Base-by-base conservation (phyloP, 2,329 filamentous ascomycete genomes). In the Xylaria polymorpha region DNA sequence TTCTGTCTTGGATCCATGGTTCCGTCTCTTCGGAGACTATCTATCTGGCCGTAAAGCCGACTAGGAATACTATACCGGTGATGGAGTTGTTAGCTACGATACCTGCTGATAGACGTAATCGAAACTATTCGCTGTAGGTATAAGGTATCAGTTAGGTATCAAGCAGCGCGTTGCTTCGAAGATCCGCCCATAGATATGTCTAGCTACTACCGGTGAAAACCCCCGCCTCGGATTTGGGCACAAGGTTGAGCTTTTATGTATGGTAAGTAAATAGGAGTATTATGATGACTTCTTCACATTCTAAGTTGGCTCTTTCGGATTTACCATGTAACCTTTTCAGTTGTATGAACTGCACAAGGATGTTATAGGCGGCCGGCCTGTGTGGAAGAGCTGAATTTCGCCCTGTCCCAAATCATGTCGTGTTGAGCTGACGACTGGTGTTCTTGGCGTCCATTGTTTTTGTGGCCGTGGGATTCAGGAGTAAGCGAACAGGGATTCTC, bases 391-490 rank as follows among this genome's bases (percentile, higher is more conserved):
- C 67, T 69, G 67, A 66, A 66, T 58, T 53, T 57, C 67, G 63
- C 63, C 67, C 48, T 63, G 55, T 66, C 63, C 62, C 46, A 59
- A 59, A 57, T 62, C 58, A 35, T 56, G 58, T 65, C 50, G 59
- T 63, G 29, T 59, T 63, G 63, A 44, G 63, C 63, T 66, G 62
- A 62, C 63, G 58, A 58, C 39, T 53, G 56, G 32, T 20, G 14
- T 18, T 55, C 67, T 69, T 66, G 64, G 67, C 67, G 51, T 37
- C 55, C 48, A 57, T 48, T 55, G 39, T 61, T 66, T 66, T 32
- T 63, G 67, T 62, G 59, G 67, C 64, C 61, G 35, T 58, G 44
- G 60, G 55, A 64, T 57, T 67, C 67, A 69, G 67, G 67, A 69
- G 67, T 69, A 66, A 69, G 67, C 67, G 59, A 55, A 59, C 67